phyloP scores from a whole-genome alignment of 495 filamentous ascomycete species.

The Daldinia childiae region DNA sequence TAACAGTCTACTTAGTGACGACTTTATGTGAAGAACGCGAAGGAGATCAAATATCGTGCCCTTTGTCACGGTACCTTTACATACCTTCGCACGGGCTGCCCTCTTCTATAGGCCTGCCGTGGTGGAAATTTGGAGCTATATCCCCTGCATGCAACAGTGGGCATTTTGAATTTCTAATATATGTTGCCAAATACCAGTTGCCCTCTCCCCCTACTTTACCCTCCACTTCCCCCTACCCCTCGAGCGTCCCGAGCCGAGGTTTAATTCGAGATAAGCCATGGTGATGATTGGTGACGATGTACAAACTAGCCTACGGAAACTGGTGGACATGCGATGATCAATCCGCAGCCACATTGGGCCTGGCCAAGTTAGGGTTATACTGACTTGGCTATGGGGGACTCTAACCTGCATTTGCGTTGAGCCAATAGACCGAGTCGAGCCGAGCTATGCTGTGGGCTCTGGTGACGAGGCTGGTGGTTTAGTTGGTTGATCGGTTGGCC shows the following conservation, averaged over 20 bases:
- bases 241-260: neutral
- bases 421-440: slow-evolving; percentile 31
- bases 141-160: slow-evolving; percentile 4
- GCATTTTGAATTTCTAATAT: slow-evolving; percentile 24
- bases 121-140: slow-evolving; percentile 19
- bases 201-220: neutral
- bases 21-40: slow-evolving; percentile 60
- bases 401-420: slow-evolving; percentile 17
- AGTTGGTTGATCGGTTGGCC: slow-evolving; percentile 8
- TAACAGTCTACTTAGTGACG: slow-evolving; percentile 52
- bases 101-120: neutral
- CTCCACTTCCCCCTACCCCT: neutral
- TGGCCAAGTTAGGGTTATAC: neutral
- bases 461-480: slow-evolving; percentile 2
- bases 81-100: neutral
- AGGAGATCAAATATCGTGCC: slow-evolving; percentile 12
- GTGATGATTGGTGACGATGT: neutral
- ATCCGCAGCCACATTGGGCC: neutral
- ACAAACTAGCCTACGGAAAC: neutral
- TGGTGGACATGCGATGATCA: slow-evolving; percentile 2
- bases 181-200: slow-evolving; percentile 5
- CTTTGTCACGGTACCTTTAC: slow-evolving; percentile 7
- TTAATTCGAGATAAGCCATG: slow-evolving; percentile 4
- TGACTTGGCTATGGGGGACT: slow-evolving; percentile 1
- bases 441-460: slow-evolving; percentile 17